Percentiles rank a stretch among this genome's conserved stretches.
These are phyloP conservation scores for Ceratobasidium sp. DNA, from an alignment of 1,284 basidiomycete species.

Conservation along the genomic window DNA sequence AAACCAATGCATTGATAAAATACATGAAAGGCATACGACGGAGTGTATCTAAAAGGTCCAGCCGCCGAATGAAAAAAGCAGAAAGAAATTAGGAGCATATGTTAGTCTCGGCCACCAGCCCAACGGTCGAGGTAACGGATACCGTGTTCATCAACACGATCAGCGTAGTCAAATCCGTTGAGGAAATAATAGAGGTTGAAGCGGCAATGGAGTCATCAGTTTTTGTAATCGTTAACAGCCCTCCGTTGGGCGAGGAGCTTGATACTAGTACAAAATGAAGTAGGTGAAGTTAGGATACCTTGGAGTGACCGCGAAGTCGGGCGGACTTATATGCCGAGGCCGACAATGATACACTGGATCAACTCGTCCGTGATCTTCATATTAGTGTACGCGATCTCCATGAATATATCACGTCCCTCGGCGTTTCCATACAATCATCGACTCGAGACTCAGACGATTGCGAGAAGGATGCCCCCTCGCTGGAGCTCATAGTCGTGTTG, in stretches of 20 bases:
- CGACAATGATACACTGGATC: slow-evolving; percentile 26
- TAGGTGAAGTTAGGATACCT: background rate
- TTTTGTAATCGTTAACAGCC: slow-evolving; percentile 18
- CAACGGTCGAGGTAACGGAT: background rate
- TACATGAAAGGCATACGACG: no score
- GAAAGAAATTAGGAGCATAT: no score
- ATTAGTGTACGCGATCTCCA: slow-evolving; percentile 27
- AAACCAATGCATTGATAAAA: no score
- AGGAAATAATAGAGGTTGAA: background rate
- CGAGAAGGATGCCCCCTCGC: background rate
- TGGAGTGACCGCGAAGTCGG: background rate
- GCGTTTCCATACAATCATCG: slow-evolving; percentile 31
- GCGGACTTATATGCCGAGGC: slow-evolving; percentile 17
- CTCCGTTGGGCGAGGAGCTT: slow-evolving; percentile 31
- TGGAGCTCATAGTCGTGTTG: slow-evolving; percentile 20
- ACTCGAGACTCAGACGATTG: background rate
- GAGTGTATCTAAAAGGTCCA: no score
- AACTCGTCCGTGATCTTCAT: slow-evolving; percentile 14
- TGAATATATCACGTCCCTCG: slow-evolving; percentile 24
- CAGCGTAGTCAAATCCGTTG: background rate
- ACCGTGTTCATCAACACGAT: background rate
- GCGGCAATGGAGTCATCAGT: background rate
- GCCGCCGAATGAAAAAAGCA: no score
- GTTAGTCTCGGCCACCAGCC: background rate
- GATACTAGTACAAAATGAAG: slow-evolving; percentile 21